Percentiles rank a stretch among this genome's conserved stretches.
Conservation (phyloP, 2,329 filamentous ascomycete genomes). For the Cladosporium oxysporum region DNA sequence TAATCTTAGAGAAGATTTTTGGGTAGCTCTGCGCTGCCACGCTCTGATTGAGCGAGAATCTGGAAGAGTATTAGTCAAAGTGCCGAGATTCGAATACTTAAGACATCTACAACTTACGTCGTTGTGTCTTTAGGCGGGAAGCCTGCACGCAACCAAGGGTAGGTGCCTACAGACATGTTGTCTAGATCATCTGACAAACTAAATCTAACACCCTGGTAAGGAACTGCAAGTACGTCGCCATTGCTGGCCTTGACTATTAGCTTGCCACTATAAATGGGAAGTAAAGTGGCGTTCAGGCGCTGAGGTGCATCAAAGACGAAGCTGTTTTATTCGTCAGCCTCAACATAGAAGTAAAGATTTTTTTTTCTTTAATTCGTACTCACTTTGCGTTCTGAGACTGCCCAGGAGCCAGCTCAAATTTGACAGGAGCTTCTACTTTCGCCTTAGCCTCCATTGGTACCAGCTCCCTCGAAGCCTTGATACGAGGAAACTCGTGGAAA, state of each 20-base stretch:
- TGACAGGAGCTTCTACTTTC: background rate
- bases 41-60: background rate
- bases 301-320: background rate
- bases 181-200: background rate
- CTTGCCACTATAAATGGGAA: background rate
- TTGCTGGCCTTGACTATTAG: background rate
- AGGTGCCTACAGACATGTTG: background rate
- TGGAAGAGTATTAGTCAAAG: background rate
- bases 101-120: background rate
- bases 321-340: background rate
- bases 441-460: background rate
- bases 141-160: background rate
- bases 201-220: background rate
- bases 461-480: background rate
- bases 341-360: background rate
- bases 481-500: background rate
- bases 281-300: background rate
- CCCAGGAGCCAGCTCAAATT: background rate
- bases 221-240: background rate
- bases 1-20: background rate
- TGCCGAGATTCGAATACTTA: background rate
- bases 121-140: background rate
- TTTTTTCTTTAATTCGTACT: background rate
- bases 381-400: background rate
- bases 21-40: background rate